Percentiles rank a stretch among this genome's conserved stretches.
phyloP scores from a whole-genome alignment of 1,284 basidiomycete species.

The Schizophyllum amplum region DNA sequence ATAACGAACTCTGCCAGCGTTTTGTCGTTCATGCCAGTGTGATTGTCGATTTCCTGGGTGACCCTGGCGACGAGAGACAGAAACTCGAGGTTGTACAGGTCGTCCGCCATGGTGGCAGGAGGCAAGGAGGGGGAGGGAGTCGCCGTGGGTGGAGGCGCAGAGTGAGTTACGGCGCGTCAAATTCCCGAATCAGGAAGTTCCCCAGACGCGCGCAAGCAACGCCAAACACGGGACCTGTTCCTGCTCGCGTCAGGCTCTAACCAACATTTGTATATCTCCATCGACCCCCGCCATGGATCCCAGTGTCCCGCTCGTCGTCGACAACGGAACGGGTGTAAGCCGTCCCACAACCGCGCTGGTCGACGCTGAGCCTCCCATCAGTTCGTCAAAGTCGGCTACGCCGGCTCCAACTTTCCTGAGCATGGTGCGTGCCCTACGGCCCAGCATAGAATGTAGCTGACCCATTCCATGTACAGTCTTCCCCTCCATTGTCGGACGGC shows the following conservation, averaged over 20 bases:
- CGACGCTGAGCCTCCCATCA: conserved; percentile 24
- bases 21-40: conserved; percentile 81
- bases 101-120: conserved; percentile 19
- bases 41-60: conserved; percentile 85
- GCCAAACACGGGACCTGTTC: background rate
- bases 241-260: too few species aligned
- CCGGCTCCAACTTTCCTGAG: conserved; percentile 97
- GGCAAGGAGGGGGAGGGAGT: too few species aligned
- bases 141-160: too few species aligned
- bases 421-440: conserved; percentile 54
- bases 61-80: conserved; percentile 86
- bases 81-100: conserved; percentile 85
- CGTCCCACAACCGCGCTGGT: conserved; percentile 6
- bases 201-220: background rate
- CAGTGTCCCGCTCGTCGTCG: conserved; percentile 81
- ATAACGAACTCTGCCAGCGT: conserved; percentile 95
- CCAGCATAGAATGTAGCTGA: conserved; percentile 4
- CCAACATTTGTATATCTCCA: too few species aligned
- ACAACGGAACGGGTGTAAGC: conserved; percentile 94
- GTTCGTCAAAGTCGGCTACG: conserved; percentile 99
- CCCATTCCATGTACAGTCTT: conserved; percentile 55
- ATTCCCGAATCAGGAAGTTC: background rate
- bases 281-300: conserved; percentile 53
- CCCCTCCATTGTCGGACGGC: conserved; percentile 93
- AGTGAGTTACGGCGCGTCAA: background rate